Conservation (phyloP, 495 filamentous ascomycete species). For the Daldinia decipiens region DNA sequence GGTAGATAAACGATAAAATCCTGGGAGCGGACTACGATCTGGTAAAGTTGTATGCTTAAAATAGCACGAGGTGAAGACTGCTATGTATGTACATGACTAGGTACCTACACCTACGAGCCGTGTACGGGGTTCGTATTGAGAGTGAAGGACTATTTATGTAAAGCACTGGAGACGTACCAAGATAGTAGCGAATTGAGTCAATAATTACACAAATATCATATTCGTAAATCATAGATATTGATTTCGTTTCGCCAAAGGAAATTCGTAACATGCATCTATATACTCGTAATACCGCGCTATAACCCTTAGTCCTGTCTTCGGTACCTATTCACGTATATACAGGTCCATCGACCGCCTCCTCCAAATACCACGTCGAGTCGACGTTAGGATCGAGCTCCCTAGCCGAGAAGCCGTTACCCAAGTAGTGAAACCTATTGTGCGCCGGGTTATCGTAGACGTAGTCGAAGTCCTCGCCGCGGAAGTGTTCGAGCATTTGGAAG, state of each 20-base stretch:
- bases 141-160: no score
- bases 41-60: neutral
- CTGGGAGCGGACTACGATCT: neutral
- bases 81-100: neutral
- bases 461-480: constrained; percentile 63
- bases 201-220: no score
- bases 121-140: no score
- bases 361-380: constrained; percentile 59
- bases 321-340: constrained; percentile 3
- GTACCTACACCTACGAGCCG: no score
- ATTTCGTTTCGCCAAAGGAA: neutral
- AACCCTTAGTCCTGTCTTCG: no score
- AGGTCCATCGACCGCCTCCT: constrained; percentile 32
- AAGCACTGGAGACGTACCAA: no score
- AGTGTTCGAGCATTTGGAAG: constrained; percentile 60
- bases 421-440: constrained; percentile 56
- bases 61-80: neutral
- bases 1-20: neutral
- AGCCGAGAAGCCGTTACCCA: constrained; percentile 61
- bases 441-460: constrained; percentile 52
- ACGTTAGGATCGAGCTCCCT: constrained; percentile 52
- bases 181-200: no score
- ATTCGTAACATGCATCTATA: neutral
- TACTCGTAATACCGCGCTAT: neutral
- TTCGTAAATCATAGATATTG: neutral